Evolutionary conservation across 2,329 filamentous ascomycete genomes (phyloP), one percentile per base, ranked within the genome.

Genomic region (Coniochaeta sp.): DNA sequence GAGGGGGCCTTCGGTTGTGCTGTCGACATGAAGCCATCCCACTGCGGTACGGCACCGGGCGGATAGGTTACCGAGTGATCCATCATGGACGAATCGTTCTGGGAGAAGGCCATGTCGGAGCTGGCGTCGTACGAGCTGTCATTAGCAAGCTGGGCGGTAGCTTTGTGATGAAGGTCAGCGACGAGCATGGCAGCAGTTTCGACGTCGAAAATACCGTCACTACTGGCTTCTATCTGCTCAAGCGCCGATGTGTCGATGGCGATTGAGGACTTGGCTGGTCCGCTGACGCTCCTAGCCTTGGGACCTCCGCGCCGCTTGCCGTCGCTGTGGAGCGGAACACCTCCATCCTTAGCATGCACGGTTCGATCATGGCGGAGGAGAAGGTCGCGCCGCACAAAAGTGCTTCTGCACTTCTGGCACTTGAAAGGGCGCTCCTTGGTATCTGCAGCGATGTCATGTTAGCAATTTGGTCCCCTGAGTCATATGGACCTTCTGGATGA

Each of bases 391-490:
- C 95, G 91, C 69, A 99, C 95, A 74, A 99, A 99, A 63, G 95
- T 99, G 81, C 93, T 97, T 72, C 93, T 86, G 77, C 95, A 99
- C 80, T 99, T 99, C 80, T 91, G 84, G 78, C 95, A 99, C 76
- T 98, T 98, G 84, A 99, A 99, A 40, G 95, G 95, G 64, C 95
- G 89, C 77, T 98, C 95, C 79, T 99, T 99, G 65, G 95, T 99
- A 76, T 98, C 93, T 98, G 76, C 63, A 61, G 57, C 22, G 31
- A 57, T 11, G 24, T 1, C 9, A 54, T 12, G 58, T 61, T 63
- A 60, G 59, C 26, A 3, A 64, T 58, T 54, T 57, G 59, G 60
- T 26, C 14, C n/a, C 11, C 31, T 28, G 47, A 28, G 24, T 16
- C 12, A 52, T 28, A 28, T 52, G 11, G 14, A 8, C 6, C 61